phyloP scores from a whole-genome alignment of 1,139 yeast genomes.

The Nakaseomyces uthaithaninus region DNA sequence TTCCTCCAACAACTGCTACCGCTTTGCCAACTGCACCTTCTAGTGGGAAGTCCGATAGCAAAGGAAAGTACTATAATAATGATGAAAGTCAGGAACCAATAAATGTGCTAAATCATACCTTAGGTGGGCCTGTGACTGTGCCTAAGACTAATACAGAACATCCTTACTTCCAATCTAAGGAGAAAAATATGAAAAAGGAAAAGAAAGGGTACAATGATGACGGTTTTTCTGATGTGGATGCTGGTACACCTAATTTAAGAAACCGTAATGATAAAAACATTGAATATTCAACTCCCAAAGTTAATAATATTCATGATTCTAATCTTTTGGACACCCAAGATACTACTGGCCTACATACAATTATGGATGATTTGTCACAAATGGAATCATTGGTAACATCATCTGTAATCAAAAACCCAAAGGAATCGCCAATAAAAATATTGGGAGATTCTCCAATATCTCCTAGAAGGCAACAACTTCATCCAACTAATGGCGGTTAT shows the following conservation, averaged over 20 bases:
- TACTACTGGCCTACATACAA: conserved; percentile 15
- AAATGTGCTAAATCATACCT: neutral
- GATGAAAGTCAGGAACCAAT: conserved; percentile 1
- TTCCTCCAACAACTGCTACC: neutral
- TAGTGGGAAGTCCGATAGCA: neutral
- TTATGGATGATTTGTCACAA: conserved; percentile 21
- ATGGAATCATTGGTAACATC: conserved; percentile 25
- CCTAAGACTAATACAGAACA: conserved; percentile 1
- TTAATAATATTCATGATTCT: conserved; percentile 2
- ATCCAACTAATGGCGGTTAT: conserved; percentile 6
- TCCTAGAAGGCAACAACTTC: conserved; percentile 10
- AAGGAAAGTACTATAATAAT: neutral
- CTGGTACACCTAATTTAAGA: neutral
- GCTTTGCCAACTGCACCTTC: conserved; percentile 2
- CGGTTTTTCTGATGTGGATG: neutral
- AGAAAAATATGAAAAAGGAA: neutral
- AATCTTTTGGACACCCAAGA: conserved; percentile 9
- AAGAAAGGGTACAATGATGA: neutral
- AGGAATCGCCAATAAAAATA: conserved; percentile 13
- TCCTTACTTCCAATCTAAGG: conserved; percentile 1
- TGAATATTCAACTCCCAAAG: conserved; percentile 3
- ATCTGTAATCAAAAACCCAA: conserved; percentile 19
- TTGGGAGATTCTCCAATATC: conserved; percentile 21
- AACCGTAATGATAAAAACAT: neutral
- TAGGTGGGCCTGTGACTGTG: conserved; percentile 2